Evolutionary conservation across 306 rosid genomes (phyloP).

Genomic region (Pyrus bretschneideri): DNA sequence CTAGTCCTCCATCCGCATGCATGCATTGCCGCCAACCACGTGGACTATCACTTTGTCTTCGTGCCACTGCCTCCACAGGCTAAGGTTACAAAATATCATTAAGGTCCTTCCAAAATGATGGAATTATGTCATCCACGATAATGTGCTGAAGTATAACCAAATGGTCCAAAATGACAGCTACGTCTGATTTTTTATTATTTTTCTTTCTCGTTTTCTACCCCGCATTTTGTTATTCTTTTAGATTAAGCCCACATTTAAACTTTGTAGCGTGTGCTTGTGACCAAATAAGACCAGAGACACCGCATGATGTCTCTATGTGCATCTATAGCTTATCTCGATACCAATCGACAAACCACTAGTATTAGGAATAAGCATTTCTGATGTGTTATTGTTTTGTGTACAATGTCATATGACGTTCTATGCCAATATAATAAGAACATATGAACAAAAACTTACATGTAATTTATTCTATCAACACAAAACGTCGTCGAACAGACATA

Average conservation of each 20-base stretch:
- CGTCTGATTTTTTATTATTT: too few species aligned
- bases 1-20: slow-evolving; percentile 42
- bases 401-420: rapidly evolving
- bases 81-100: not conserved
- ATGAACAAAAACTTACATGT: too few species aligned
- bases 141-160: not conserved
- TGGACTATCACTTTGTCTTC: slow-evolving; percentile 24
- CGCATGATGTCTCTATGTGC: too few species aligned
- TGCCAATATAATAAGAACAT: too few species aligned
- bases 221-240: not conserved
- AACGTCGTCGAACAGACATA: rapidly evolving
- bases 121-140: not conserved
- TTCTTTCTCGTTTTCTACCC: not conserved
- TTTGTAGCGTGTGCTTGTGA: too few species aligned
- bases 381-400: too few species aligned
- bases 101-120: not conserved
- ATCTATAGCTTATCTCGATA: too few species aligned
- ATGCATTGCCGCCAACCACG: slow-evolving; percentile 46
- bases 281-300: too few species aligned
- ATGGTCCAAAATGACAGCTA: not conserved
- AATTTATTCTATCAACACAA: too few species aligned
- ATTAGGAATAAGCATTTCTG: too few species aligned
- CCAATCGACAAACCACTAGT: too few species aligned
- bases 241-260: too few species aligned
- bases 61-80: not conserved